Base-by-base conservation (phyloP, 2,329 filamentous ascomycete species). In the Ophiosphaerella herpotricha region DNA sequence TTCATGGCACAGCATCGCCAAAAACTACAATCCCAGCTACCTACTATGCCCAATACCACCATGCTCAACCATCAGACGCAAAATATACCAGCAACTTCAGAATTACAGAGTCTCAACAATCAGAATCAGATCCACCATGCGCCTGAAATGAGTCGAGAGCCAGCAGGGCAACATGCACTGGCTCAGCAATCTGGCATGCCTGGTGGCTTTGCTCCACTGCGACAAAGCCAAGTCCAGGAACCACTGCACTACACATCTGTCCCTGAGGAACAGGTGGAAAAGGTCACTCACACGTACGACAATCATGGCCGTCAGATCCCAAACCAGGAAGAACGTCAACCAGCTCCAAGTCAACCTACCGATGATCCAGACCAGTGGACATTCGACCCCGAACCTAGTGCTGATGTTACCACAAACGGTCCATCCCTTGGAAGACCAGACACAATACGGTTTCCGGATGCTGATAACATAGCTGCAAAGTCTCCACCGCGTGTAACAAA, bases 361-460 rank as follows among this genome's bases (percentile, higher is more conserved):
- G 79, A 84, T 45, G 82, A 86, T 66, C 53, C 76, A 0, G 92
- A 96, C 65, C 90, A 84, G 7, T 99, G 94, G 94, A 92, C 95
- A 66, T 99, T 99, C 61, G 90, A 93, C 46, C 35, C 41, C 9
- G 91, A 97, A 50, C 81, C 85, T 7, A 78, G 85, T 44, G 75
- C 83, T 0, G 87, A 89, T 35, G 75, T 82, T 11, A 65, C 77
- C 1, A 77, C 79, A 43, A 80, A 81, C 46, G 70, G 79, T 9
- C 74, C 78, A 65, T 58, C 87, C 72, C 75, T 85, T 9, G 77
- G 83, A 53, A 76, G 92, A 54, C 91, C 91, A 1, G 93, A 97
- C 67, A 94, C 87, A 0, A 93, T 97, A 72, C 82, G 84, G 4
- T 97, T 97, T 56, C 92, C 93, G 1, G 86, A 85, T 39, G 89